Evolutionary conservation across 768 basidiomycete species (phyloP), one percentile per base, ranked within the genome.

Genomic region (Podaxis sp.): DNA sequence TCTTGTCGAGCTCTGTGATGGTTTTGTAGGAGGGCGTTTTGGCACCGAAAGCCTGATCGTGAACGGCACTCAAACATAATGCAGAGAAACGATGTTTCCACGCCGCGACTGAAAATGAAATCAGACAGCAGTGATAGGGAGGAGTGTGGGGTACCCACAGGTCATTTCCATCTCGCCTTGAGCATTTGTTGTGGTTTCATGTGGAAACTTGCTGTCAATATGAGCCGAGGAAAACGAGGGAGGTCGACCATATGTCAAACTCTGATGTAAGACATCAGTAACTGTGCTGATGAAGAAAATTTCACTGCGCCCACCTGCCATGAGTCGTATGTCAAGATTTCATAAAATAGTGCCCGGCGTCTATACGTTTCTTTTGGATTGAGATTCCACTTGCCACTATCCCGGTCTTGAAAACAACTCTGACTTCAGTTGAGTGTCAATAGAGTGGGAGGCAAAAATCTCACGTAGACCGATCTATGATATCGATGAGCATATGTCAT

Each of bases 81-180:
- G 82, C 80, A 3, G 80, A 72, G 63, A 86, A 89, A 18, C 81
- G 77, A 67, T 89, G 87, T 69, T 90, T 90, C 88, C 88, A 90
- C 2, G 82, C 82, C 51, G 77, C 75, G 65, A 85, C 87, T 89
- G 63, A 13, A 54, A 18, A n/a, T 21, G 40, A 21, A 36, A 61
- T 57, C 11, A 58, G 36, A 61, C 14, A 44, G 53, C 23, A 57
- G 55, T 56, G 56, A 46, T 32, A 32, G 62, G n/a, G 11, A 44
- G 36, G 28, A n/a, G 37, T 42, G 57, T 13, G 14, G 51, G 46
- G 23, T 52, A 73, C 85, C 55, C 68, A 88, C 87, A 89, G 57
- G 72, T 76, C 84, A 87, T 86, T 64, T 88, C 86, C 3, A 78
- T 68, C 57, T 86, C 82, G 4, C 82, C 83, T 16, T 71, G 68